Evolutionary conservation across 768 basidiomycete genomes (phyloP).

Genomic region (Pleurotus eryngii): DNA sequence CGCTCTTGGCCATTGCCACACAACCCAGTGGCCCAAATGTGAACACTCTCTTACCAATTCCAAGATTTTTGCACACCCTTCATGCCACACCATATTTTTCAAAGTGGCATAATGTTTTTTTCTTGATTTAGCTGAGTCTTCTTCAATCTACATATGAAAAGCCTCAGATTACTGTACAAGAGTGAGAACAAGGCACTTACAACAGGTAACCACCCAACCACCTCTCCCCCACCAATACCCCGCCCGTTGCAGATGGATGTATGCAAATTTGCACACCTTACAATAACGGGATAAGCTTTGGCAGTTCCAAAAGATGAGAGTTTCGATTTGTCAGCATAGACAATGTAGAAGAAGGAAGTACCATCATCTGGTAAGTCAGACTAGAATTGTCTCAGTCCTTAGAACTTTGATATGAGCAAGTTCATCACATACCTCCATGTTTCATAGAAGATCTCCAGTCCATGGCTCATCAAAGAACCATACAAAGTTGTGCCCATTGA

Average conservation of each 20-base stretch:
- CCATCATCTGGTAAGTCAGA: conserved; percentile 16
- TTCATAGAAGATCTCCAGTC: conserved; percentile 33
- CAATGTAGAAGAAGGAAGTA: conserved; percentile 26
- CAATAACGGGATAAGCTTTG: conserved; percentile 36
- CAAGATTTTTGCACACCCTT: conserved; percentile 26
- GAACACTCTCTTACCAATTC: conserved; percentile 17
- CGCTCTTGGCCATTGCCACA: conserved; percentile 23
- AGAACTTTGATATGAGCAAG: neutral
- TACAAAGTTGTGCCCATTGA: conserved; percentile 21
- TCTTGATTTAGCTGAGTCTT: conserved; percentile 25
- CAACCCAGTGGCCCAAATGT: conserved; percentile 14
- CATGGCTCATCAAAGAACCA: conserved; percentile 33
- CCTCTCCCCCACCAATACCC: conserved; percentile 27
- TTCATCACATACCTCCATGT: conserved; percentile 28
- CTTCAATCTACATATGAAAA: conserved; percentile 20
- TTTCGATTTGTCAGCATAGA: conserved; percentile 39
- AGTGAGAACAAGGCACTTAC: conserved; percentile 16
- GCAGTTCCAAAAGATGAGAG: conserved; percentile 34
- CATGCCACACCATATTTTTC: conserved; percentile 36
- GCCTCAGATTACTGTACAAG: conserved; percentile 13
- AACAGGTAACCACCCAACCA: conserved; percentile 38
- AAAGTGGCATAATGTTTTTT: conserved; percentile 27
- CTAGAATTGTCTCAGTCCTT: conserved; percentile 3
- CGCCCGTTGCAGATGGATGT: conserved; percentile 28
- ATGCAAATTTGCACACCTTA: conserved; percentile 28